Evolutionary conservation across 148 eudicot genomes (phyloP), one percentile per base, ranked within the genome.

Genomic region (Vaccinium myrtillus): DNA sequence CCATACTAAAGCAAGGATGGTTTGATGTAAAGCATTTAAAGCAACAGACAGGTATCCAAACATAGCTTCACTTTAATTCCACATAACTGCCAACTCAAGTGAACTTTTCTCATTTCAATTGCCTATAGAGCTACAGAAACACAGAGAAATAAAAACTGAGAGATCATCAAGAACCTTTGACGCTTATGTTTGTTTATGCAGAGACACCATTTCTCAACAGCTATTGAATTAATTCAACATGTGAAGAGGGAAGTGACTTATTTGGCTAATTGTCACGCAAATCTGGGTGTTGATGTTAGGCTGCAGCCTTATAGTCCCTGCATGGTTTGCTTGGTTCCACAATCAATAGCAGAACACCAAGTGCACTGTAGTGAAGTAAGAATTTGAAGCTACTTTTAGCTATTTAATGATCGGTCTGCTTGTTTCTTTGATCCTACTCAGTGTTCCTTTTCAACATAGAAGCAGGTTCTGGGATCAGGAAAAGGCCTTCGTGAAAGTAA

Each of bases 51-150:
- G 19, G 67, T 55, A 48, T 18, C 81, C 36, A 16, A 16, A 9
- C 50, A 23, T 77, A 53, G 59, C 18, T 56, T 79, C 49, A 69
- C 48, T 82, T 69, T 18, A 27, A 16, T 46, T 65, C 27, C 59
- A 48, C 46, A 49, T 18, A 12, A 50, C 49, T 27, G 84, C 63
- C 78, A 82, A 71, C 73, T 70, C 61, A 82, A 25, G 49, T 43
- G 46, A 25, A 7, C 27, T 48, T 43, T 63, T 53, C 18, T 70
- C 36, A 27, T 27, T 12, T 53, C 46, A 39, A 43, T 74, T 74
- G 51, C 77, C 78, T 46, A 49, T 21, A 19, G 32, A 63, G 36
- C 59, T 36, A 59, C 63, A 53, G 49, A 76, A 51, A 39, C 8
- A 48, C 49, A 71, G 79, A 80, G 27, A 79, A 73, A 84, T 79